Evolutionary conservation across 805 yeast genomes (phyloP), one percentile per base, ranked within the genome.

Genomic region (Maudiozyma serrabonitensis): DNA sequence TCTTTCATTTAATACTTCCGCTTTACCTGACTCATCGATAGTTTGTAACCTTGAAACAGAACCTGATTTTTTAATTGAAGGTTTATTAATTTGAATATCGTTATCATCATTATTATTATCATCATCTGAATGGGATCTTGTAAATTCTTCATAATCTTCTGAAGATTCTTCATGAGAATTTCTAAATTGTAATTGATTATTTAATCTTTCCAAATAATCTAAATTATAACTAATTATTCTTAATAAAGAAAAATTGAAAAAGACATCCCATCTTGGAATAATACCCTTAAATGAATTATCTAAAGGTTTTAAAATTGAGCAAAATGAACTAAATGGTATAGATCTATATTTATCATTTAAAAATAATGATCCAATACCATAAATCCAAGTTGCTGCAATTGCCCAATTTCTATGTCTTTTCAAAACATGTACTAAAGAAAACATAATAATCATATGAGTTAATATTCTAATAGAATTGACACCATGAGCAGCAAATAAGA

Each of bases 221-320:
- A 87, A 62, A 54, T 87, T 85, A 66, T 75, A 93, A 51, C 96
- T 87, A 43, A 93, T 69, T 75, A 89, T 79, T 59, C 97, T 76
- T 48, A 93, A 73, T 52, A 91, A 69, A 1, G 95, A 84, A 67
- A 95, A 89, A 68, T 93, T 93, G 74, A 81, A 93, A 58, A 86
- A 87, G 3, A 93, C 97, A 62, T 93, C 97, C 99, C 99, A 93
- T 58, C 98, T 75, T 16, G 80, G 74, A 52, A 93, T 82, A 13
- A 90, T 75, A 0, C 98, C 97, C 45, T 76, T 75, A 56, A 77
- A 83, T 1, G 76, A 75, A 26, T 68, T 57, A 59, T 88, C 95
- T 56, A 86, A 64, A 37, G 76, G 68, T 0, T 71, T 62, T n/a
- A 86, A 63, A 1, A 57, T 52, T 0, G 73, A 60, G 47, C 62